Evolutionary conservation across 164 flowering plant genomes (phyloP).

Genomic region (Stephania yunnanensis): DNA sequence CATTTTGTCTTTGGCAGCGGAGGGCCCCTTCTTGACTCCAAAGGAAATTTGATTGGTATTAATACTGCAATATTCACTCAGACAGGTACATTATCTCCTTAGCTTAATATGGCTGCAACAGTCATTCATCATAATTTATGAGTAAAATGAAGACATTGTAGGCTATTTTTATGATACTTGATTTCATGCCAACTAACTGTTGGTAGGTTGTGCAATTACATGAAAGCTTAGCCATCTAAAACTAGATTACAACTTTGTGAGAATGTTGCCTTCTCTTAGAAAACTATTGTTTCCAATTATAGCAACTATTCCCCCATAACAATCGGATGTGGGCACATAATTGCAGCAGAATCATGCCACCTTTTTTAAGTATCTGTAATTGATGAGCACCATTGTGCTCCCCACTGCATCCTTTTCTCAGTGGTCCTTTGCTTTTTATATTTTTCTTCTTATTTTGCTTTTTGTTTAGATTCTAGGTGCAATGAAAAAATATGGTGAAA

Average conservation of each 20-base stretch:
- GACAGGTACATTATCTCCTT: constrained; percentile 46
- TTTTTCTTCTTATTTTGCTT: background rate
- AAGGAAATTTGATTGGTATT: constrained; percentile 83
- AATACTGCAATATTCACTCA: constrained; percentile 94
- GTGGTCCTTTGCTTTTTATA: background rate
- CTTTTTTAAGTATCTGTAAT: background rate
- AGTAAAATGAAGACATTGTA: background rate
- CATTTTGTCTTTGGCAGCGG: constrained; percentile 52
- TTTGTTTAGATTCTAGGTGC: background rate
- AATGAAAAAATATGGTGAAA: too few relatives aligned
- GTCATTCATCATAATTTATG: background rate
- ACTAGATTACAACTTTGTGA: background rate
- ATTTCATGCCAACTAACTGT: too few relatives aligned
- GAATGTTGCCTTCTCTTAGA: background rate
- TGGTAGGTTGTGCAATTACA: too few relatives aligned
- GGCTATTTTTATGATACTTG: too few relatives aligned
- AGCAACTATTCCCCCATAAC: background rate
- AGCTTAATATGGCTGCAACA: background rate
- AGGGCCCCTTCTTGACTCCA: constrained; percentile 87
- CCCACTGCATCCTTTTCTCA: background rate
- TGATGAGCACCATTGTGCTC: background rate
- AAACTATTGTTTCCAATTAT: background rate
- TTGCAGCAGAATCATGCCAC: background rate
- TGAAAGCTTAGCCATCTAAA: too few relatives aligned
- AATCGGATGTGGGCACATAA: background rate